Conservation (phyloP, 2,329 filamentous ascomycete genomes). For the Chaetothyriales sp. region DNA sequence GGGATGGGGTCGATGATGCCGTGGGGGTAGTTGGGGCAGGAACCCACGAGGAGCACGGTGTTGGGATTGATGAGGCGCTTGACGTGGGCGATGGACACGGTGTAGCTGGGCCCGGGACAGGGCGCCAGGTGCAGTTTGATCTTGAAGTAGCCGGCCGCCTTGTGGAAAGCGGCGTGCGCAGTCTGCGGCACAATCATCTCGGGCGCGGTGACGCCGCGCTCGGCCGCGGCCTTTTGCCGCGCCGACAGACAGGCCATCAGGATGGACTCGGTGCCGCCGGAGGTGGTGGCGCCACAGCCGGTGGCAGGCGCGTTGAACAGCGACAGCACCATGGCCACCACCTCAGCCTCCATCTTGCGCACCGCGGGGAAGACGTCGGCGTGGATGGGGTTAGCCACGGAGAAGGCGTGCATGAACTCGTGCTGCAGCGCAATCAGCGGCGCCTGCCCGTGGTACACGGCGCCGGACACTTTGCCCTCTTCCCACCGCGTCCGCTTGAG, state of each 20-base stretch:
- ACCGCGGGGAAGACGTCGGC: constrained; percentile 97
- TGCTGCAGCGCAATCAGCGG: constrained; percentile 72
- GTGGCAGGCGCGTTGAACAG: constrained; percentile 82
- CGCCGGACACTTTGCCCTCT: constrained; percentile 83
- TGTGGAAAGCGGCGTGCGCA: constrained; percentile 90
- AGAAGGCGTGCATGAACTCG: constrained; percentile 87
- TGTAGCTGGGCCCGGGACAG: constrained; percentile 73
- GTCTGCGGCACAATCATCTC: constrained; percentile 97
- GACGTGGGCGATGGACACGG: constrained; percentile 66
- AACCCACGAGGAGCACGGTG: constrained; percentile 84
- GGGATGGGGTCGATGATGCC: constrained; percentile 95
- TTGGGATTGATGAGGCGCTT: constrained; percentile 83
- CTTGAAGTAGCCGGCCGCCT: constrained; percentile 88
- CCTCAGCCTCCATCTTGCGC: constrained; percentile 96
- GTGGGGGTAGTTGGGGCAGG: constrained; percentile 93
- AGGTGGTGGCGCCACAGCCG: constrained; percentile 77
- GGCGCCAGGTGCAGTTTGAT: constrained; percentile 85
- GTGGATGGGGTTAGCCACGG: constrained; percentile 91
- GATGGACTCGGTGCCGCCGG: constrained; percentile 91
- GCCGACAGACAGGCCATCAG: constrained; percentile 88
- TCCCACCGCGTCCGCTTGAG: constrained; percentile 97
- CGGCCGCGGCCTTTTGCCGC: constrained; percentile 71
- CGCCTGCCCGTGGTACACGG: constrained; percentile 88
- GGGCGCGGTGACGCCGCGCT: constrained; percentile 78
- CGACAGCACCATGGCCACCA: constrained; percentile 82